Evolutionary conservation across 345 rosid species (phyloP).

Genomic region (Brassica nigra): DNA sequence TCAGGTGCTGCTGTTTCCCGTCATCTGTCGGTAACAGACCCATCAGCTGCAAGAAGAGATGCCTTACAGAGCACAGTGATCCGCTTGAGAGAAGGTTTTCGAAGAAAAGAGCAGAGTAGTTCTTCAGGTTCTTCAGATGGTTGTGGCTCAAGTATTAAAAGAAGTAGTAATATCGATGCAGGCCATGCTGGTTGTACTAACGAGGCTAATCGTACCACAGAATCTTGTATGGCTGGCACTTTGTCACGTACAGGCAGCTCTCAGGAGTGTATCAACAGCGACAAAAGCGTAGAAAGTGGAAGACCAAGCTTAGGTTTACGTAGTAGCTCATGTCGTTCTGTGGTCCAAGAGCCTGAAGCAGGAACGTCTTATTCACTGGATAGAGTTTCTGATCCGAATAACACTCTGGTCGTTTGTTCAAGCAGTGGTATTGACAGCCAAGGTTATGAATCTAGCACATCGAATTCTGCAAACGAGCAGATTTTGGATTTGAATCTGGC

Average conservation of each 20-base stretch:
- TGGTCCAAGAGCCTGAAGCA: constrained; percentile 82
- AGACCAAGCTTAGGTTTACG: constrained; percentile 87
- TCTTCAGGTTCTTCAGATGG: constrained; percentile 99
- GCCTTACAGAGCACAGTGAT: constrained; percentile 94
- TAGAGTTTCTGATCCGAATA: constrained; percentile 64
- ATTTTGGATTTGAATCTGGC: constrained; percentile 83
- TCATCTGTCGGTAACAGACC: constrained; percentile 84
- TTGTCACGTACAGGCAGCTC: constrained; percentile 69
- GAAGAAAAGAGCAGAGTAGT: constrained; percentile 85
- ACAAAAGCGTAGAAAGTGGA: constrained; percentile 94
- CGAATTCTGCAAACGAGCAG: constrained; percentile 83
- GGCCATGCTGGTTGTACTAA: constrained; percentile 64
- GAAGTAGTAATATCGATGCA: constrained; percentile 86
- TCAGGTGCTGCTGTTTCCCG: constrained; percentile 95
- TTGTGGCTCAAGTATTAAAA: constrained; percentile 94
- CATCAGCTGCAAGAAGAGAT: constrained; percentile 94
- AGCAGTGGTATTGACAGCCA: constrained; percentile 93
- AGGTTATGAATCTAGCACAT: constrained; percentile 91
- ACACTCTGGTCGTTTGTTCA: constrained; percentile 62
- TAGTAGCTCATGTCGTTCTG: constrained; percentile 90
- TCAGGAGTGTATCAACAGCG: constrained; percentile 83
- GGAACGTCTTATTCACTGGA: constrained; percentile 61
- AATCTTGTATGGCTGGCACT: constrained; percentile 55
- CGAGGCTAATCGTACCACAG: constrained; percentile 57
- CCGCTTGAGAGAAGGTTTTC: constrained; percentile 96